Base-by-base conservation (phyloP, 2,329 filamentous ascomycete species). In the Colletotrichum lentis region DNA sequence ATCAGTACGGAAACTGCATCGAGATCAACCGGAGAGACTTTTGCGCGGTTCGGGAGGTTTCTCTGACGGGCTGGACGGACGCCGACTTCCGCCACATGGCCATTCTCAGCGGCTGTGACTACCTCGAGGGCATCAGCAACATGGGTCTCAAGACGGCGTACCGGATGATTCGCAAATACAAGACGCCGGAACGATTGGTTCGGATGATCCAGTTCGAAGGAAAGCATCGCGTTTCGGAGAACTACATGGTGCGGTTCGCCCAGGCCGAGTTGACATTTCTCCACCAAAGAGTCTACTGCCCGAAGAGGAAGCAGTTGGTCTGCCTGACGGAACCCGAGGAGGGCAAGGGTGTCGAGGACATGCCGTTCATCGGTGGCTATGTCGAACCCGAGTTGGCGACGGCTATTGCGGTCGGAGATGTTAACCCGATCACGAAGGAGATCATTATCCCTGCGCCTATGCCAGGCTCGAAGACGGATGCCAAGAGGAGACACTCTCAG, bases 101-200 rank as follows among this genome's bases (percentile, higher is more conserved):
- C 47, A 99, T 99, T 72, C 81, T 99, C 68, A 97, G 94, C 76
- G 96, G 96, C 8, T 99, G 96, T 76, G 96, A 99, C 77, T 99
- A 99, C 77, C 85, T 98, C n/a, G 83, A 90, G 2, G 91, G 91
- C 67, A 92, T 99, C 70, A 90, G 88, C 64, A 91, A 91, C 58
- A 88, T 99, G 79, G 96, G 96, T 0, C 79, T 99, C 64, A 98
- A 97, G 83, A 98, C 94, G 6, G 95, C 96, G 0, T 92, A 99
- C 78, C 90, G 94, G 52, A 88, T 96, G 82, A 86, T 99, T 67
- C 89, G 95, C 68, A 97, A 96, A 78, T 88, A 97, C 81, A 97
- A 95, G 78, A 92, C 88, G 0, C 87, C 96, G 6, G 95, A 98
- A 60, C 90, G 90, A 67, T 86, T 96, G 20, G 81, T 99, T 64